Percentiles rank a stretch among this genome's conserved stretches.
These are phyloP conservation scores for Phytophthora colocasiae DNA, from an alignment of 352 stramenopile species.

Conservation along the genomic window DNA sequence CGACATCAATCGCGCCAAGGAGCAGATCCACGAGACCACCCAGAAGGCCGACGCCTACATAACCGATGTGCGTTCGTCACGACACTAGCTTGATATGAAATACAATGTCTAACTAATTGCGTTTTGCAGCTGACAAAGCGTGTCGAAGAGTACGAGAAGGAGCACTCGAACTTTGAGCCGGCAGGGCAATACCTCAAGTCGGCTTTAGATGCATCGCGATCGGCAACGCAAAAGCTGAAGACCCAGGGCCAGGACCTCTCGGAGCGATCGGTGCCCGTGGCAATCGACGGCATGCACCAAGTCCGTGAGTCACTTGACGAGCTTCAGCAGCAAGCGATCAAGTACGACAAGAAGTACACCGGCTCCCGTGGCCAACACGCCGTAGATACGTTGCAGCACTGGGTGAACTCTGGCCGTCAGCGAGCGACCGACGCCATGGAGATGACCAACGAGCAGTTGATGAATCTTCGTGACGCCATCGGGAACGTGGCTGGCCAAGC, in stretches of 20 bases:
- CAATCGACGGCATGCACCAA: constrained; percentile 50
- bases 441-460: constrained; percentile 57
- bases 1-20: constrained; percentile 55
- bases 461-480: constrained; percentile 48
- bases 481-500: constrained; percentile 47
- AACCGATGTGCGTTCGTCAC: constrained; percentile 33
- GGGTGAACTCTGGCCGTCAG: constrained; percentile 64
- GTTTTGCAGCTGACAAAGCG: constrained; percentile 57
- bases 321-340: constrained; percentile 48
- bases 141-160: constrained; percentile 59
- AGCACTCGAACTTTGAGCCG: constrained; percentile 54
- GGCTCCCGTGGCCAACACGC: constrained; percentile 34
- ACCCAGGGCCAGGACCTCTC: constrained; percentile 43
- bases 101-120: not conserved
- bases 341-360: constrained; percentile 69
- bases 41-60: constrained; percentile 68
- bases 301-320: constrained; percentile 51
- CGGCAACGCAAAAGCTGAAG: constrained; percentile 48
- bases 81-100: not conserved
- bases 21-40: constrained; percentile 57
- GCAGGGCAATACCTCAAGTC: constrained; percentile 57
- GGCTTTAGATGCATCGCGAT: constrained; percentile 39
- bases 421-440: constrained; percentile 66
- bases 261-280: constrained; percentile 52
- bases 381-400: constrained; percentile 43